Evolutionary conservation across 371 early-diverging fungal genomes (phyloP), one percentile per base, ranked within the genome.

Genomic region (Saksenaea vasiformis): DNA sequence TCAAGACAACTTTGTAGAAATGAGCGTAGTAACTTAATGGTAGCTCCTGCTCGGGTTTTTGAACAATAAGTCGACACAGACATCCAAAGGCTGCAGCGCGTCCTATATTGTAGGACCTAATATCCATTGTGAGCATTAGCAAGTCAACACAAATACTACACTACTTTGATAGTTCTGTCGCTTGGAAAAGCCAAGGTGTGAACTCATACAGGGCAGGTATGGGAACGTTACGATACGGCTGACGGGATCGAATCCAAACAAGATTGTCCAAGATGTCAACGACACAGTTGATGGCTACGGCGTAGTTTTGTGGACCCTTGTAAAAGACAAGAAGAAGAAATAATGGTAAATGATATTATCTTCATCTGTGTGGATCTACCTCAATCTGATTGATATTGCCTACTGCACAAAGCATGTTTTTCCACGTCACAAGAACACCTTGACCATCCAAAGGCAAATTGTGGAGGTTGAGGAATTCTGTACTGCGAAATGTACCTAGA

Each of bases 11-110:
- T 56, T 78, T 76, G 66, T 92, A 94, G 69, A 93, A 93, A 58
- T 90, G 84, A 0, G 85, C 69, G 66, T 87, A 87, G 56, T 82
- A 85, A 14, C 77, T 76, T 3, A 76, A 69, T 15, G 87, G 73
- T 7, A 88, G 72, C 3, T 70, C 65, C 63, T 90, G 89, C 54
- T 92, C 90, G 34, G 88, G 85, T 19, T 86, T 71, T 22, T 84
- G 85, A 35, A 85, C 86, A 86, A 94, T 89, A 55, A 91, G 76
- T n/a, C 88, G 75, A 65, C 93, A 93, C 9, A 94, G 70, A 56
- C 85, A 82, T 0, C 89, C 89, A 71, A 82, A 87, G 1, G 91
- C 91, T 14, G 70, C 58, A 24, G 83, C 85, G 22, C 83, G 77
- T 19, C 92, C 89, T 7, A 76, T 79, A 51, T 77, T 73, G 68